These are phyloP conservation scores for Dendrobium officinale DNA, from an alignment of 106 monocot genomes.

Conservation along the genomic window DNA sequence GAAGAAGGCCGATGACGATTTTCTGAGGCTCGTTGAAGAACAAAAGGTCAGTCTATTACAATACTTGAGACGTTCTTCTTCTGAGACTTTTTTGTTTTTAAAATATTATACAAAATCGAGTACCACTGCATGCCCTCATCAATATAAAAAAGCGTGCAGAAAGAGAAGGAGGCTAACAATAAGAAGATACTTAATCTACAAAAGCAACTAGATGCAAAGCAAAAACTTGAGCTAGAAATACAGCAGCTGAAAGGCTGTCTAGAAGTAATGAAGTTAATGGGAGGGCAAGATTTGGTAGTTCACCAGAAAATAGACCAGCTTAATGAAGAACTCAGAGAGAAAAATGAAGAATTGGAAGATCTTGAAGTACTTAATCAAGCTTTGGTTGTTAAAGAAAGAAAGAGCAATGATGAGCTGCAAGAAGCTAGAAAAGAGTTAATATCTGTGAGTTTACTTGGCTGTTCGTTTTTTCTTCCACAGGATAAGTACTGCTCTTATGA, in stretches of 20 bases:
- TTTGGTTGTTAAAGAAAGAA: conserved; percentile 49
- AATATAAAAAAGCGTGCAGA: conserved; percentile 22
- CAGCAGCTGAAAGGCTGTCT: conserved; percentile 71
- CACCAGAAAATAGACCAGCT: conserved; percentile 50
- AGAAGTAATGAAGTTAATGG: conserved; percentile 60
- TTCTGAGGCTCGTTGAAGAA: conserved; percentile 53
- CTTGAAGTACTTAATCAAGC: conserved; percentile 52
- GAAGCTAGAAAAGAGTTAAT: conserved; percentile 69
- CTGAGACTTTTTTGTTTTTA: neutral
- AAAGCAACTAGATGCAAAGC: conserved; percentile 77
- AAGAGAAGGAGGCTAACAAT: conserved; percentile 61
- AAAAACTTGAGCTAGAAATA: conserved; percentile 77
- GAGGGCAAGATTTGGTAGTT: conserved; percentile 19
- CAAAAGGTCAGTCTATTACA: conserved; percentile 48
- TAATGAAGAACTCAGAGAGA: conserved; percentile 51
- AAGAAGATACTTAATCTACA: conserved; percentile 62
- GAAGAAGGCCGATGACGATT: conserved; percentile 58
- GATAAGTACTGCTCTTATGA: neutral
- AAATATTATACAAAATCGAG: neutral
- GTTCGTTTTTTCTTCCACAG: neutral
- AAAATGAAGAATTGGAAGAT: conserved; percentile 67
- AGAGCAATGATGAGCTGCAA: conserved; percentile 73
- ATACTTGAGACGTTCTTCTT: neutral
- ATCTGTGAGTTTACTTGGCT: neutral
- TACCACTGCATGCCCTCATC: neutral